These are phyloP conservation scores for Macrocystidia cucumis DNA, from an alignment of 1,284 basidiomycete genomes.

Conservation along the genomic window DNA sequence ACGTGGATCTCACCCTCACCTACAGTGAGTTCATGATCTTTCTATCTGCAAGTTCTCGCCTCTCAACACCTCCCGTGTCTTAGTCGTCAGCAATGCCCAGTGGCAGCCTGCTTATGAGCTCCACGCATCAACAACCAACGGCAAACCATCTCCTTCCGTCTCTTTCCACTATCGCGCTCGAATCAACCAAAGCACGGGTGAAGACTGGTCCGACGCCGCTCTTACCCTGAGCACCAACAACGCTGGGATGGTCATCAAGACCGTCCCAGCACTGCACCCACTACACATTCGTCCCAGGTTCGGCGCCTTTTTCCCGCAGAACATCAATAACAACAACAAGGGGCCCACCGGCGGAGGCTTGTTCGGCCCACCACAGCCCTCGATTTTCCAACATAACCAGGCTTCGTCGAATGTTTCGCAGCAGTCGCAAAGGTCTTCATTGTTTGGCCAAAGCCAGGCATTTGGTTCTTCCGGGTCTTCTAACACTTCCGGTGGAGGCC, in stretches of 20 bases:
- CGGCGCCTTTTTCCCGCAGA: too few species aligned
- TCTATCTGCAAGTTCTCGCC: neutral
- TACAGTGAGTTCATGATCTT: slow-evolving; percentile 35
- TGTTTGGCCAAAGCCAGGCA: too few species aligned
- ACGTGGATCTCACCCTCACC: slow-evolving; percentile 39
- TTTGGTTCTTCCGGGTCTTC: too few species aligned
- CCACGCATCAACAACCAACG: slow-evolving; percentile 37
- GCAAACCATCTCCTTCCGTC: slow-evolving; percentile 34
- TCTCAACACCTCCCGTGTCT: too few species aligned
- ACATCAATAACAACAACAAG: too few species aligned
- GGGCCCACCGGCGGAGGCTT: too few species aligned
- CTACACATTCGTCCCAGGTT: too few species aligned
- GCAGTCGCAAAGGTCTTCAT: too few species aligned
- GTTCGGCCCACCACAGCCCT: too few species aligned
- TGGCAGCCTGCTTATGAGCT: slow-evolving; percentile 55
- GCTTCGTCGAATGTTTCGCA: too few species aligned
- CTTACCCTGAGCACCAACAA: slow-evolving; percentile 48
- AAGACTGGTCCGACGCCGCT: slow-evolving; percentile 45
- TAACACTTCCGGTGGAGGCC: too few species aligned
- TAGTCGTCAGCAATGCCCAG: slow-evolving; percentile 41
- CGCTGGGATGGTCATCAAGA: slow-evolving; percentile 21
- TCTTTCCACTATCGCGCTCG: slow-evolving; percentile 47
- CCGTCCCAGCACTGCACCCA: slow-evolving; percentile 24
- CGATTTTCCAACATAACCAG: too few species aligned
- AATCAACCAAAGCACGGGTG: slow-evolving; percentile 48